phyloP scores from a whole-genome alignment of 1,284 basidiomycete genomes.

The Ustilago tritici region DNA sequence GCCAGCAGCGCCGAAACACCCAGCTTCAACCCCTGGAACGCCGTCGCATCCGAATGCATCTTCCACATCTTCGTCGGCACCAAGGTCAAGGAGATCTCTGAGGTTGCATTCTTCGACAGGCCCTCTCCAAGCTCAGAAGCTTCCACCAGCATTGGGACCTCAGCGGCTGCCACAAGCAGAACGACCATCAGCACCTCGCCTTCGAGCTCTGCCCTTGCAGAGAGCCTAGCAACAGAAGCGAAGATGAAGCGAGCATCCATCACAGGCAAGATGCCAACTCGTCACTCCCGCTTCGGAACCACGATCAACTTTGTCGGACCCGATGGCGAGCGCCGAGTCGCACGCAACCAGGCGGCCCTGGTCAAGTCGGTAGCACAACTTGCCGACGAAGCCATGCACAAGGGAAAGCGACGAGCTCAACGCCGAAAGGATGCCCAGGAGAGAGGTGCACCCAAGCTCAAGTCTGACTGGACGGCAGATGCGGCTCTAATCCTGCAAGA shows the following conservation, averaged over 20 bases:
- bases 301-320: constrained; percentile 63
- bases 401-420: constrained; percentile 41
- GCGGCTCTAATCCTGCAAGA: constrained; percentile 49
- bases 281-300: constrained; percentile 68
- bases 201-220: constrained; percentile 35
- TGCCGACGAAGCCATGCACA: constrained; percentile 49
- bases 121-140: neutral
- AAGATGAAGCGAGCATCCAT: constrained; percentile 44
- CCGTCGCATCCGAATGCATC: constrained; percentile 64
- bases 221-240: constrained; percentile 57
- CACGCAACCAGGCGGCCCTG: constrained; percentile 55
- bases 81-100: constrained; percentile 43
- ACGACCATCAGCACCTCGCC: constrained; percentile 2
- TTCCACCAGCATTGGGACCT: neutral
- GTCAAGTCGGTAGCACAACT: constrained; percentile 60
- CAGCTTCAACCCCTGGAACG: constrained; percentile 63
- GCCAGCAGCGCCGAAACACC: constrained; percentile 63
- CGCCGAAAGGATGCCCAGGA: constrained; percentile 58
- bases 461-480: constrained; percentile 57
- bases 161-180: constrained; percentile 7
- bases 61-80: constrained; percentile 66
- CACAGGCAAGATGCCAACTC: constrained; percentile 33
- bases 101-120: constrained; percentile 6
- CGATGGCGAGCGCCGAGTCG: constrained; percentile 60
- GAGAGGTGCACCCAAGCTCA: constrained; percentile 55